Evolutionary conservation across 2,329 filamentous ascomycete genomes (phyloP), one percentile per base, ranked within the genome.

Genomic region (Teratosphaeriaceae sp.): DNA sequence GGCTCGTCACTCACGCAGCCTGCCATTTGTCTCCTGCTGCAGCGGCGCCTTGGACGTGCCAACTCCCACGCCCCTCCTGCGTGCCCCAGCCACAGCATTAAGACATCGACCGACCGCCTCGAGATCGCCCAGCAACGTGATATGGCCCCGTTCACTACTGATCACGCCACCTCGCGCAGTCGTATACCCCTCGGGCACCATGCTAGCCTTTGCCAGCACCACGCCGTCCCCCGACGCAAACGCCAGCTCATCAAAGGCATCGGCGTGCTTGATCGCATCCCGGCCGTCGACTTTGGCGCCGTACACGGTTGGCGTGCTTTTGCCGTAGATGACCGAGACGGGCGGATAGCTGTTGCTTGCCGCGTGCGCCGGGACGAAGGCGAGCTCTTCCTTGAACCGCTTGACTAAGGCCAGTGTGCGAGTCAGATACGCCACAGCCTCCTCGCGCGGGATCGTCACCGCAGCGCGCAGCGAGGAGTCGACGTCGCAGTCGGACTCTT

Each of bases 171-270:
- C 83, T 35, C 75, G 78, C 1, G 82, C 86, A 26, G 85, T 71
- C 38, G 76, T 73, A 60, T 95, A 96, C 0, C 88, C 88, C 2
- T 77, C 68, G 0, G 89, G 89, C 33, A 94, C 65, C 85, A 94
- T 90, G 0, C 88, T 85, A 48, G 90, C 86, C 39, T 79, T 79
- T 0, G 89, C 86, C 5, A 96, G 74, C 42, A 90, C 88, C 0
- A 97, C 89, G 0, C 89, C 90, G 60, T 97, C 89, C 2, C 89
- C 88, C 16, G 82, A 83, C 1, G 85, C 84, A 66, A 96, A 96
- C 0, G 87, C 78, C 2, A 97, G 72, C 54, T 94, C 83, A 51
- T 94, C 88, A 61, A 94, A 96, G 1, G 80, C 82, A 62, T 94
- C 87, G 0, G 79, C 70, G 47, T 80, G 79, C 38, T 80, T 76